Conservation (phyloP, 352 stramenopile genomes). For the Globisporangium abappressorium region DNA sequence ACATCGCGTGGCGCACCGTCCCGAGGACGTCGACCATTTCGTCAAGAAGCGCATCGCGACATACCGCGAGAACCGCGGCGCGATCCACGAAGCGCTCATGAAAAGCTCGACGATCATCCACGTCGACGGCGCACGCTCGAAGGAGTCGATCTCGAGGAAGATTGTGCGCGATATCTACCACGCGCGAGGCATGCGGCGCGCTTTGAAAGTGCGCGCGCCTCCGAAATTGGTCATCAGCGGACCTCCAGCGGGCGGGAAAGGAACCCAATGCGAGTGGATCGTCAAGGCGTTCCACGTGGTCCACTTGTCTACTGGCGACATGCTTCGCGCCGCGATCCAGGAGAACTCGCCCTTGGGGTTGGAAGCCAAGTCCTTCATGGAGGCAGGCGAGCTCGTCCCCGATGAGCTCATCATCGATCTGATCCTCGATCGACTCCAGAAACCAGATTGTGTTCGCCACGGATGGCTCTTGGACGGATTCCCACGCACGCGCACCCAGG, state of each 20-base stretch:
- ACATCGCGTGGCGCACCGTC: conserved; percentile 58
- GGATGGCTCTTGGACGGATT: conserved; percentile 96
- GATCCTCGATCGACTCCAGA: conserved; percentile 82
- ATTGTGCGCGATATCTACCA: conserved; percentile 54
- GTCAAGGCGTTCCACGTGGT: conserved; percentile 89
- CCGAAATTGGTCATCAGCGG: conserved; percentile 89
- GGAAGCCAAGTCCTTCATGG: conserved; percentile 92
- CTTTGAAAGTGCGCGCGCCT: conserved; percentile 39
- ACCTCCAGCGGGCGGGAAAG: conserved; percentile 93
- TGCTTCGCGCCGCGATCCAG: conserved; percentile 89
- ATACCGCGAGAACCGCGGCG: conserved; percentile 81
- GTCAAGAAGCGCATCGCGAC: conserved; percentile 69
- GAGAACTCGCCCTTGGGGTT: conserved; percentile 49
- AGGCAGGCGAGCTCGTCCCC: conserved; percentile 89
- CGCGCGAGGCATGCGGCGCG: conserved; percentile 36
- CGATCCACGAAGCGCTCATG: conserved; percentile 74
- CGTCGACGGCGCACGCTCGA: conserved; percentile 58
- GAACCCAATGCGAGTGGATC: conserved; percentile 95
- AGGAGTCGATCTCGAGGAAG: conserved; percentile 36
- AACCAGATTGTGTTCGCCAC: conserved; percentile 60
- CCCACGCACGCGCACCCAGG: conserved; percentile 87
- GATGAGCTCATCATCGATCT: conserved; percentile 95
- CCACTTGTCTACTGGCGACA: conserved; percentile 94
- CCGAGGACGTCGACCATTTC: conserved; percentile 82
- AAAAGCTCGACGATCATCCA: conserved; percentile 63